phyloP scores from a whole-genome alignment of 495 filamentous ascomycete species.

The Tetracladium setigerum region DNA sequence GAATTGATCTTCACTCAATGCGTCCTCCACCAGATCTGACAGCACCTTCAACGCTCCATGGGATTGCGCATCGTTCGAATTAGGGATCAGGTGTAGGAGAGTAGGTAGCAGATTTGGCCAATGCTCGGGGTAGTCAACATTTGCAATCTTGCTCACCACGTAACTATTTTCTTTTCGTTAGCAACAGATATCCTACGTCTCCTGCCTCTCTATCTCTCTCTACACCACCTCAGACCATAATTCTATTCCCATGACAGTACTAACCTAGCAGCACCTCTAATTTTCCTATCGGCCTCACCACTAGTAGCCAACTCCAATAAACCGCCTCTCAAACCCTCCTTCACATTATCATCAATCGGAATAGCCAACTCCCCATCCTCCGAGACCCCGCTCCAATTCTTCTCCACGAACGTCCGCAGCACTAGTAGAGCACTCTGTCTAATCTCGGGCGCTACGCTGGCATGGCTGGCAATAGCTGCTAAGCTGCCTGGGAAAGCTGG shows the following conservation, averaged over 20 bases:
- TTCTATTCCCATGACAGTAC: conserved; percentile 2
- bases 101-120: conserved; percentile 83
- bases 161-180: conserved; percentile 41
- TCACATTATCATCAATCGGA: conserved; percentile 55
- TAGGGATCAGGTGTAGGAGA: conserved; percentile 67
- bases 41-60: conserved; percentile 85
- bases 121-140: conserved; percentile 84
- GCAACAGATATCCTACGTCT: conserved; percentile 52
- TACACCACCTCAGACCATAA: background rate
- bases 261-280: conserved; percentile 71
- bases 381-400: conserved; percentile 57
- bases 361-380: conserved; percentile 59
- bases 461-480: conserved; percentile 67
- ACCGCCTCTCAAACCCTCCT: conserved; percentile 58
- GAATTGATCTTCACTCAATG: conserved; percentile 89
- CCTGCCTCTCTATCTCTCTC: conserved; percentile 33
- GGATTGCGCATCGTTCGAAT: conserved; percentile 64
- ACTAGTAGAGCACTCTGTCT: conserved; percentile 75
- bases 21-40: conserved; percentile 85
- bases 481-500: conserved; percentile 70
- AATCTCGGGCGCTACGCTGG: conserved; percentile 58
- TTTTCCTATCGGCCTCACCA: conserved; percentile 68
- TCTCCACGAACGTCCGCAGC: conserved; percentile 75
- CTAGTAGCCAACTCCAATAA: conserved; percentile 74
- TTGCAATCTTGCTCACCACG: conserved; percentile 93